Conservation (phyloP, 2,329 filamentous ascomycete species). For the Fusarium torulosum region DNA sequence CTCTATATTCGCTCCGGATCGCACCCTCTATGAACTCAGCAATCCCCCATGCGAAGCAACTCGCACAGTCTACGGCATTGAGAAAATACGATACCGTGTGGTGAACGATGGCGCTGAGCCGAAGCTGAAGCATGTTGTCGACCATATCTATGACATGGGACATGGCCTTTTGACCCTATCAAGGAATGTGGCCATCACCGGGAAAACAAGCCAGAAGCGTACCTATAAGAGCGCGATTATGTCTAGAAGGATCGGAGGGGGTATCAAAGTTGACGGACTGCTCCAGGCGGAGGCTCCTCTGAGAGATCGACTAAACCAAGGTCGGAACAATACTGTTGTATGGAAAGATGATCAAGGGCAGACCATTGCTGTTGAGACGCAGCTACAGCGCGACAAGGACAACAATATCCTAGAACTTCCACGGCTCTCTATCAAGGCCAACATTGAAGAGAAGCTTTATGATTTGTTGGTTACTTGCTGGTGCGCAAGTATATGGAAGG, state of each 20-base stretch:
- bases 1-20: constrained; percentile 32
- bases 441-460: constrained; percentile 44
- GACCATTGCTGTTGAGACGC: constrained; percentile 46
- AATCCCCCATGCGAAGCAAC: constrained; percentile 39
- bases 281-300: constrained; percentile 41
- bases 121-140: constrained; percentile 36
- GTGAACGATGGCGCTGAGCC: constrained; percentile 22
- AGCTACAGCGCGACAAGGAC: constrained; percentile 36
- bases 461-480: constrained; percentile 50
- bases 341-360: constrained; percentile 45
- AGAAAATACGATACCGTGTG: constrained; percentile 47
- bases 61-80: constrained; percentile 38
- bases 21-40: constrained; percentile 46
- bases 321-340: constrained; percentile 35
- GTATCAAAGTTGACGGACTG: constrained; percentile 41
- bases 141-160: constrained; percentile 51
- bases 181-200: constrained; percentile 34
- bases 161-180: constrained; percentile 20
- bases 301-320: constrained; percentile 40
- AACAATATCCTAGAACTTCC: constrained; percentile 35
- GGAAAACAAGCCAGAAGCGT: constrained; percentile 39
- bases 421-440: constrained; percentile 41
- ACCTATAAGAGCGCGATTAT: constrained; percentile 40
- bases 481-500: constrained; percentile 49
- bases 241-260: constrained; percentile 30